Base-by-base conservation (phyloP, 1,284 basidiomycete species). In the Fistulinella staudtii region DNA sequence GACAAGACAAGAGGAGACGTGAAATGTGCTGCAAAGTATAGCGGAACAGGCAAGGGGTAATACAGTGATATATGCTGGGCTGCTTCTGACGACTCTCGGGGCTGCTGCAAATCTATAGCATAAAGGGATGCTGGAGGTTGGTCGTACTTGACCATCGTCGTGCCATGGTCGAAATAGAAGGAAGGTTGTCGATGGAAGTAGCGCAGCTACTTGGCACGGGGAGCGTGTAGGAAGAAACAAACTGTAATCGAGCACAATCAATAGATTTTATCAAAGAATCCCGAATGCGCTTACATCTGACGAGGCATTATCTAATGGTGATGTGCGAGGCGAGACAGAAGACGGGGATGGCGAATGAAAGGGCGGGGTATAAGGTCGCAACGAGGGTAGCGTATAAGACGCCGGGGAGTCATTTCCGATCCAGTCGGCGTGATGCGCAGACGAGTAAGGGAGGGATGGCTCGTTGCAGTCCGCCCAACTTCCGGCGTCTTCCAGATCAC, bases 131-230 rank as follows among this genome's bases (percentile, higher is more conserved):
- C 24, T 64, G 64, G 23, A 64, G 41, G 17, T 43, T 65, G 11
- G 57, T 46, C 13, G 63, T 44, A 36, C 38, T 58, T 3, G 64
- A 53, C 61, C 61, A 63, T 11, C 63, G 57, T 31, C 61, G 58
- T 14, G 60, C 61, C 64, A 63, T 63, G 2, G 61, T 54, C 2
- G 61, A 64, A 31, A 66, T 65, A 36, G 64, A 61, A 0, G 61
- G 63, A 7, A 65, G 59, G 46, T 63, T 64, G 39, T 63, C 61
- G 17, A 65, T 53, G 5, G 63, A 50, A 25, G 59, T 52, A 53
- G 61, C 49, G 36, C 60, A 63, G 55, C 50, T 60, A 51, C 50
- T 56, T 28, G 59, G 39, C 17, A 54, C 5, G 21, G 64, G 50
- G 1, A 66, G 45, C 17, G 57, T 50, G 39, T 65, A 66, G 0